Conservation (phyloP, 2,329 filamentous ascomycete genomes). For the Scleromitrula shiraiana region DNA sequence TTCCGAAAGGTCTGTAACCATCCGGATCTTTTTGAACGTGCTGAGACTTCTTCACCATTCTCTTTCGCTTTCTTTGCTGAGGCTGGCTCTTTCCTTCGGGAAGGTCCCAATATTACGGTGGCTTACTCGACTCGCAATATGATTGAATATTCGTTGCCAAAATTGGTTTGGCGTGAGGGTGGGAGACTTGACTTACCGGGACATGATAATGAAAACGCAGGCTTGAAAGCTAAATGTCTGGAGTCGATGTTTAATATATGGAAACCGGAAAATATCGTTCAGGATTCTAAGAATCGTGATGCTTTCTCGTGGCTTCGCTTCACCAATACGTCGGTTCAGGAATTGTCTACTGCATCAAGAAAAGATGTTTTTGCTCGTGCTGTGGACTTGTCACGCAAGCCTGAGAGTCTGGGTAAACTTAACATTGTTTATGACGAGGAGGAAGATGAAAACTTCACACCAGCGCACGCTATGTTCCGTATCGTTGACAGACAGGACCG, state of each 20-base stretch:
- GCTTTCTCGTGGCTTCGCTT: conserved; percentile 90
- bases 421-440: conserved; percentile 63
- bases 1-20: conserved; percentile 99
- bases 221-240: conserved; percentile 72
- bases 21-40: conserved; percentile 91
- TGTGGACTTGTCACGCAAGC: conserved; percentile 46
- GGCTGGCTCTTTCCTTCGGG: conserved; percentile 88
- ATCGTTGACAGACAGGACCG: conserved; percentile 64
- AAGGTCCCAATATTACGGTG: conserved; percentile 71
- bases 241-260: conserved; percentile 85
- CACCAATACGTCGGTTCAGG: conserved; percentile 64
- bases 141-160: conserved; percentile 78
- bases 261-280: conserved; percentile 67
- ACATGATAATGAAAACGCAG: conserved; percentile 63
- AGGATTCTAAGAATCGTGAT: conserved; percentile 51
- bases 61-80: conserved; percentile 84
- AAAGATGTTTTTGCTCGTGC: conserved; percentile 68
- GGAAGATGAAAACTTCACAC: conserved; percentile 53
- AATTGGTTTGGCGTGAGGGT: conserved; percentile 71
- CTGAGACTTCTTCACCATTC: conserved; percentile 81
- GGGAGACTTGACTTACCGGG: conserved; percentile 71
- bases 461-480: conserved; percentile 72
- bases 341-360: conserved; percentile 63
- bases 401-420: conserved; percentile 56
- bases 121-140: conserved; percentile 80